Percentiles rank a stretch among this genome's conserved stretches.
Evolutionary conservation across 1,139 yeast genomes (phyloP).

Genomic region (Sugiyamaella paludigena): DNA sequence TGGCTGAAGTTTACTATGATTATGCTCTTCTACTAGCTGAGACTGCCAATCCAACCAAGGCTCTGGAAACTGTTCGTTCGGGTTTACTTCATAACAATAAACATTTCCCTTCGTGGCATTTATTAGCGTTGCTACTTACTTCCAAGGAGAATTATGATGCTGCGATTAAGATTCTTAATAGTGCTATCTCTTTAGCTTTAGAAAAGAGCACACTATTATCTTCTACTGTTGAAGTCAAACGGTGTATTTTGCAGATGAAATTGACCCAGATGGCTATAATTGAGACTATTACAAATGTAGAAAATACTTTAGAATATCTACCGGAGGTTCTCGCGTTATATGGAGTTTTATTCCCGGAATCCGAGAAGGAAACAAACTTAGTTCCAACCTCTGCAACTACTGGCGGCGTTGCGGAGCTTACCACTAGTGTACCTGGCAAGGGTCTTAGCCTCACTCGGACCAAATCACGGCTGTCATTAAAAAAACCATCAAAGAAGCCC

Average conservation of each 20-base stretch:
- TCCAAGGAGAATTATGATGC: constrained; percentile 50
- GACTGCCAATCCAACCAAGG: constrained; percentile 27
- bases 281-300: constrained; percentile 61
- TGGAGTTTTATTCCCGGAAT: constrained; percentile 48
- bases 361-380: neutral
- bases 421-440: neutral
- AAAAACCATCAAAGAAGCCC: constrained; percentile 1
- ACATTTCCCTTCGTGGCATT: constrained; percentile 50
- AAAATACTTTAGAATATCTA: constrained; percentile 60
- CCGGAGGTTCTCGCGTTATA: constrained; percentile 65
- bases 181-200: constrained; percentile 36
- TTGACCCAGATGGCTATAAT: constrained; percentile 71
- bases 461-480: constrained; percentile 5
- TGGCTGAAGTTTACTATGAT: constrained; percentile 27
- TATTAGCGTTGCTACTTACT: constrained; percentile 51
- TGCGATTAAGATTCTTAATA: constrained; percentile 45
- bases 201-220: constrained; percentile 12
- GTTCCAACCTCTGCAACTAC: neutral
- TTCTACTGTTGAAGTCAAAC: constrained; percentile 42
- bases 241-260: constrained; percentile 65
- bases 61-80: constrained; percentile 36
- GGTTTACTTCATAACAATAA: constrained; percentile 43
- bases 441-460: neutral
- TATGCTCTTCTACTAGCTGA: constrained; percentile 35
- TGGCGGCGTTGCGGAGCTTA: neutral